Base-by-base conservation (phyloP, 2,329 filamentous ascomycete genomes). In the Alternaria gaisen region DNA sequence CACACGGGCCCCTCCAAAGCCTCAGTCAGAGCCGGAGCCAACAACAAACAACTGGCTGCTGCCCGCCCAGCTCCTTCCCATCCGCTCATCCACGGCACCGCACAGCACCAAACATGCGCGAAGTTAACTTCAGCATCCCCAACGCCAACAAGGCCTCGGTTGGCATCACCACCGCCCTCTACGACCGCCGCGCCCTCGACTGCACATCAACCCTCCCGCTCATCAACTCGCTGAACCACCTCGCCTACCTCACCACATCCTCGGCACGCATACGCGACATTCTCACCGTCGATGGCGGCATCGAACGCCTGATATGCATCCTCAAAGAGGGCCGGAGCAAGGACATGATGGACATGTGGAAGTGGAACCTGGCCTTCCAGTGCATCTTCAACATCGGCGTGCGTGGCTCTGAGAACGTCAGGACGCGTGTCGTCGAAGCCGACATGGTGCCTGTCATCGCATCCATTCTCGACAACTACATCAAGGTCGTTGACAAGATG, bases 271-370 rank as follows among this genome's bases (percentile, higher is more conserved):
- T 99, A 79, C 89, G 95, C 72, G 95, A 99, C 78, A 99, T 99
- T 66, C 87, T 99, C 67, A 98, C 94, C 58, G 93, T 99, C 82
- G 95, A 99, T 91, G 95, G 95, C 80, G 95, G 95, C 64, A 95
- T 99, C 79, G 95, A 99, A 83, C 86, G 94, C 67, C 84, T 99
- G 70, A 92, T 99, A 77, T 97, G 93, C 86, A 97, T 99, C 76
- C 87, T 99, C 79, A 99, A 99, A 81, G 93, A 97, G 81, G 95
- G 95, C 65, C 87, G 95, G 77, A 97, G 92, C 82, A 96, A 94
- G 81, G 94, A 99, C 79, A 91, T 97, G 89, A 97, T 98, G 94
- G 94, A 97, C 79, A 97, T 97, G 92, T 99, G 95, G 95, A 98
- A 98, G 82, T 99, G 95, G 95, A 99, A 97, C 76, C 86, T 99